Evolutionary conservation across 164 flowering plant genomes (phyloP), one percentile per base, ranked within the genome.

Genomic region (Vitis rupestris): DNA sequence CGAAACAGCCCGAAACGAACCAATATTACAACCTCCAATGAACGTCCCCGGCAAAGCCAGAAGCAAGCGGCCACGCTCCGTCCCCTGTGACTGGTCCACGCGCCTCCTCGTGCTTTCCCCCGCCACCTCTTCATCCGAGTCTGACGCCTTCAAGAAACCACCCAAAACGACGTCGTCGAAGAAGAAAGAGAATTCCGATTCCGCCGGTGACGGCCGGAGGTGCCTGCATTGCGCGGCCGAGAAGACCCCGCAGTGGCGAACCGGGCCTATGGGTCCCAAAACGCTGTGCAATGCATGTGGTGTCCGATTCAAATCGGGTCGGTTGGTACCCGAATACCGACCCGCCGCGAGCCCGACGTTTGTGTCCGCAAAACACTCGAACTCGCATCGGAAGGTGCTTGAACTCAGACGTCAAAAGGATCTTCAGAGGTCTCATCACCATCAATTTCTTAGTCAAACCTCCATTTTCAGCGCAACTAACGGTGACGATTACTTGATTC

Each of bases 171-270:
- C 74, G 8, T 53, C 77, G 31, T 48, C 65, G 4, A 81, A 73
- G 82, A 82, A 82, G 61, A 72, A 67, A 70, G 84, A 64, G 47
- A 29, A 6, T 4, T 13, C 19, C 50, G 59, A 56, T 2, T 12
- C 9, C 59, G 68, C 52, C 27, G 50, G 74, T 10, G 77, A 76
- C 3, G 87, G 84, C 0, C 86, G 94, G 65, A 88, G 72, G 67
- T 94, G 98, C 80, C 81, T 84, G 53, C 98, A 94, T 71, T 94
- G 98, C 64, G 90, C 77, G 23, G 71, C 98, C 11, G 98, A 90
- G 51, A 89, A 90, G 83, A 94, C 98, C 3, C 98, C 98, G 49
- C 98, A 94, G 68, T 94, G 98, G 98, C 74, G 98, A 61, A 88
- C 95, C 4, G 98, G 98, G 37, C 98, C 98, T 0, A 79, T 90